phyloP scores from a whole-genome alignment of 192 early-diverging fungal species.

The Chytriomyces sp. region DNA sequence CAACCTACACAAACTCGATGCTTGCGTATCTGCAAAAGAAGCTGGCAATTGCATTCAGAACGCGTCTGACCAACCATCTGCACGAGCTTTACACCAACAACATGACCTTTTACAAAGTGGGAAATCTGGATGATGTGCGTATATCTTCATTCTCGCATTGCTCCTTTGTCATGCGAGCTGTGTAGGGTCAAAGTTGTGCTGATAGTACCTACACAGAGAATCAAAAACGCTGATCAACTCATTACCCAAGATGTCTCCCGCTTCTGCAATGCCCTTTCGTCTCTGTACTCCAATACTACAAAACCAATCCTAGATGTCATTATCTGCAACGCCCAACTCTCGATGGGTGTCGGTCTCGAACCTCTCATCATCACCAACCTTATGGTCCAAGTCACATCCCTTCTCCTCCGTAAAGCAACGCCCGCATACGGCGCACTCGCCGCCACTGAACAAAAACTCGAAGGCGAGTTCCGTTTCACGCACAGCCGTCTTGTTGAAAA shows the following conservation, averaged over 20 bases:
- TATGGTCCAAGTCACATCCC: slow-evolving; percentile 77
- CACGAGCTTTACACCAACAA: slow-evolving; percentile 84
- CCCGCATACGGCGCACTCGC: slow-evolving; percentile 97
- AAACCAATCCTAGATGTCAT: slow-evolving; percentile 95
- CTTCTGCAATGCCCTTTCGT: slow-evolving; percentile 85
- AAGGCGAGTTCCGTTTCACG: slow-evolving; percentile 93
- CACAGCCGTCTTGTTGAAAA: slow-evolving; percentile 95
- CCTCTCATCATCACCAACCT: slow-evolving; percentile 82
- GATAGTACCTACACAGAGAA: slow-evolving; percentile 33
- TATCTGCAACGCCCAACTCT: slow-evolving; percentile 89
- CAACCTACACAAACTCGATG: slow-evolving; percentile 96
- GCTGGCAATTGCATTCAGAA: slow-evolving; percentile 59
- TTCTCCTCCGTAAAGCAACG: slow-evolving; percentile 79
- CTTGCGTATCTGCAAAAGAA: slow-evolving; percentile 65
- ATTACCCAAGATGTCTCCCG: slow-evolving; percentile 86
- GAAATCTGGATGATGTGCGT: slow-evolving; percentile 82
- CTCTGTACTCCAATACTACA: slow-evolving; percentile 88
- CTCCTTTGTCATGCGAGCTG: too few species aligned
- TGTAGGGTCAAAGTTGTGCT: background rate
- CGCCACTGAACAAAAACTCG: slow-evolving; percentile 85
- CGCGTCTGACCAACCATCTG: slow-evolving; percentile 79
- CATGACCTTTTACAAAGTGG: slow-evolving; percentile 93
- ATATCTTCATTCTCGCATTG: background rate
- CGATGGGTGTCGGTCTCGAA: slow-evolving; percentile 82
- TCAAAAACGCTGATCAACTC: slow-evolving; percentile 67